Evolutionary conservation across 805 yeast species (phyloP), one percentile per base, ranked within the genome.

Genomic region (Yamadazyma laniorum): DNA sequence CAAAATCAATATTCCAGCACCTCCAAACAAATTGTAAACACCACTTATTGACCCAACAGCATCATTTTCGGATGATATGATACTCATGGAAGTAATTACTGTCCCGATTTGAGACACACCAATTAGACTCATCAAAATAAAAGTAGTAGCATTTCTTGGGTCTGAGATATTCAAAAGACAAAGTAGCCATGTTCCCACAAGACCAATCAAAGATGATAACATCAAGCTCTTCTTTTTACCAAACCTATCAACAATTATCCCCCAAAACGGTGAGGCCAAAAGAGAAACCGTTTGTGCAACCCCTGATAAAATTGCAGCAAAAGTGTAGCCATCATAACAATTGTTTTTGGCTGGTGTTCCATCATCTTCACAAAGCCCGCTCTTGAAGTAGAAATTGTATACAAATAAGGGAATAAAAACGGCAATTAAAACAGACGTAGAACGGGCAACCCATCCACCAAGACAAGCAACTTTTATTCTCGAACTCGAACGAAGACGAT

Each of bases 21-120:
- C 86, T 13, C 88, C 89, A 46, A 73, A 64, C 38, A 83, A 70
- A n/a, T 82, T 74, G 53, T 79, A 80, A 9, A 80, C 75, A 5
- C 91, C 91, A 34, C 82, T 73, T 28, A 83, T 71, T 2, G 84
- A 68, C n/a, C 89, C 89, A 34, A 76, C 74, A 22, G 76, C 49
- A 30, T 53, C 56, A 26, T 48, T 47, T 9, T 47, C 53, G 17
- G 47, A 34, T 1, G 52, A 49, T 4, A 63, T 54, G 49, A 82
- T 63, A 6, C 86, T 77, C 79, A 82, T 77, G 22, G 87, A 79
- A 16, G 77, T 68, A 33, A 82, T 73, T 25, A 80, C 74, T 25
- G 74, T 68, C 7, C 84, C 83, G 37, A 80, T 77, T 56, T 80
- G 85, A 2, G 83, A 71, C 4, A 72, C 56, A 3, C 87, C 89